Base-by-base conservation (phyloP, 371 early-diverging fungal species). In the Spraguea lophii region DNA sequence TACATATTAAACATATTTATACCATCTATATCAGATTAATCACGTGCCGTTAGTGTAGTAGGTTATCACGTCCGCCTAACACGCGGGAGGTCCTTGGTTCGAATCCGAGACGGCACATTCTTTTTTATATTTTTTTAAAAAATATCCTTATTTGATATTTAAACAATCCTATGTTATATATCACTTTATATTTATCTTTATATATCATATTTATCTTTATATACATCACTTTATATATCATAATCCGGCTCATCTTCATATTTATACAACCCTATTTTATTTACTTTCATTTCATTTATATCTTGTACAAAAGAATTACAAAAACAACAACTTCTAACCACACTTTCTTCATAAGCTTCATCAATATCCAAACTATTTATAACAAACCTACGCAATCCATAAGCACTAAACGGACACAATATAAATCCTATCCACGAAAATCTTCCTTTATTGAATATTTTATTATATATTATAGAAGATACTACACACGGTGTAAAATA, bases 11-110 rank as follows among this genome's bases (percentile, higher is more conserved):
- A n/a, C n/a, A n/a, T n/a, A n/a, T n/a, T n/a, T n/a, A n/a, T n/a
- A n/a, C n/a, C n/a, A n/a, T n/a, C n/a, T n/a, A n/a, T n/a, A n/a
- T n/a, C n/a, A n/a, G n/a, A n/a, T n/a, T n/a, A n/a, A n/a, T n/a
- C n/a, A n/a, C n/a, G 78, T 72, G 89, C 80, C 85, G 68, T 64
- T 81, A 78, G 81, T 80, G 80, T 81, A 79, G 80, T 78, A 71
- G 80, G 80, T 80, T 80, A 81, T 81, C 82, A 81, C 80, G 74
- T 78, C 76, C 79, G 80, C 77, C 79, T 81, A 79, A 81, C 82
- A 81, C 80, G 78, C 80, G 78, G 75, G 75, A 77, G 80, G 81
- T 77, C 79, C 71, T 74, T 78, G 74, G 79, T 79, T 79, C 79
- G 72, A 79, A 59, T 71, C 78, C 73, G 75, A 66, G 73, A 74